Base-by-base conservation (phyloP, 345 rosid species). In the Clausena lansium region DNA sequence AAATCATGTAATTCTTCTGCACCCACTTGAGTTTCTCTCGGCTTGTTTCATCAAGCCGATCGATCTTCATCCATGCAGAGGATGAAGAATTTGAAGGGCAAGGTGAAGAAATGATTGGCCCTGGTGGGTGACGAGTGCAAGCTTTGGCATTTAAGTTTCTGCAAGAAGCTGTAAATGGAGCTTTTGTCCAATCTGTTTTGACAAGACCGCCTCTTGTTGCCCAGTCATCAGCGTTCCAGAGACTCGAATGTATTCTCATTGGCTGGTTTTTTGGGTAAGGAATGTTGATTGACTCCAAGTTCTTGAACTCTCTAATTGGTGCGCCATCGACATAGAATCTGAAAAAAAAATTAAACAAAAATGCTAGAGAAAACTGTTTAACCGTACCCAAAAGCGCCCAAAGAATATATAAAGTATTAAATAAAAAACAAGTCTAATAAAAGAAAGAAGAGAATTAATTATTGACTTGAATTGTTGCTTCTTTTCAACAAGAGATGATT, bases 151-250 rank as follows among this genome's bases (percentile, higher is more conserved):
- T 65, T 45, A 71, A 77, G 68, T 59, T 69, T 33, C 59, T 69
- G 35, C 22, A 69, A 4, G 79, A 67, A 27, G 67, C 77, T 14
- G 73, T 65, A 19, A 73, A 73, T 2, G 94, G 97, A 13, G 95
- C 91, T 52, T 80, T 75, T 36, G 77, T 71, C 93, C 93, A 91
- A 52, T 88, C 90, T 4, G 76, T 88, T 84, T 91, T 89, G 27
- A 88, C 83, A 8, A 52, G 76, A 1, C 93, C 93, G 0, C 95
- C 95, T 32, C 87, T 87, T 5, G 95, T 91, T 0, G 95, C 93
- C 95, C 91, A 89, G 41, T 91, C 85, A 69, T 91, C 95, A 2
- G 91, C 97, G 75, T 89, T 86, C 93, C 93, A 91, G 0, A 92
- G 70, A 64, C 91, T 90, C 0, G 91, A 87, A 73, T 89, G 80